Evolutionary conservation across 495 filamentous ascomycete genomes (phyloP).

Genomic region (Melanomma pulvis-pyrius): DNA sequence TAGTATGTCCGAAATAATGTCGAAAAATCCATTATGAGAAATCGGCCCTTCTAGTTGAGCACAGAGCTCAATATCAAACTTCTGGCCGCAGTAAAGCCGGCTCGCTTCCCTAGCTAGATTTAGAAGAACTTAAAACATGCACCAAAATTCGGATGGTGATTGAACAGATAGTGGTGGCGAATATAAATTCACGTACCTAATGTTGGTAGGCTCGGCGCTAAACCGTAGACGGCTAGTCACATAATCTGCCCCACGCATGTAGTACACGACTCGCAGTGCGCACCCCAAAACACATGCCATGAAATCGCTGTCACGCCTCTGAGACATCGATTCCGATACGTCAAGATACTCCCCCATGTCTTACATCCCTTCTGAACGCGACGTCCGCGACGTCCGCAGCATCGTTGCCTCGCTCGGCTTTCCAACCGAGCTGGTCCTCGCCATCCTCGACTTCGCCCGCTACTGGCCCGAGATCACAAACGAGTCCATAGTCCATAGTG

Average conservation of each 20-base stretch:
- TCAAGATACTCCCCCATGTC: too few relatives aligned
- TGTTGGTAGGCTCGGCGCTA: neutral
- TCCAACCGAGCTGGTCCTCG: slow-evolving; percentile 8
- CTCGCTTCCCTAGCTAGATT: too few relatives aligned
- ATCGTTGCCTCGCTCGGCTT: neutral
- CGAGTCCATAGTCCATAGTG: neutral
- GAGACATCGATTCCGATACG: neutral
- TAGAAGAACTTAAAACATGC: neutral
- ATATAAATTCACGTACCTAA: too few relatives aligned
- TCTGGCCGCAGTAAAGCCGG: too few relatives aligned
- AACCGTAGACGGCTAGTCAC: neutral
- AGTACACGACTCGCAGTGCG: neutral
- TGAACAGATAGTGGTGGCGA: too few relatives aligned
- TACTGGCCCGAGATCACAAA: slow-evolving; percentile 11
- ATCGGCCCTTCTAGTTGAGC: too few relatives aligned
- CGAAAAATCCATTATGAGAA: too few relatives aligned
- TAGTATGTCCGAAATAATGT: too few relatives aligned
- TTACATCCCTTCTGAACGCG: neutral
- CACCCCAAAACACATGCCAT: neutral
- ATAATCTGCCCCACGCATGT: neutral
- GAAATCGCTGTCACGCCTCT: neutral
- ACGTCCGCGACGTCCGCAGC: neutral
- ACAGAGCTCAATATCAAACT: too few relatives aligned
- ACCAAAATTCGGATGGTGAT: too few relatives aligned
- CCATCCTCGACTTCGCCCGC: slow-evolving; percentile 5